A percentile compares a stretch with the other conserved stretches of the same genome.
These are phyloP conservation scores for Trametes coccinea DNA, from an alignment of 768 basidiomycete genomes.

Conservation along the genomic window DNA sequence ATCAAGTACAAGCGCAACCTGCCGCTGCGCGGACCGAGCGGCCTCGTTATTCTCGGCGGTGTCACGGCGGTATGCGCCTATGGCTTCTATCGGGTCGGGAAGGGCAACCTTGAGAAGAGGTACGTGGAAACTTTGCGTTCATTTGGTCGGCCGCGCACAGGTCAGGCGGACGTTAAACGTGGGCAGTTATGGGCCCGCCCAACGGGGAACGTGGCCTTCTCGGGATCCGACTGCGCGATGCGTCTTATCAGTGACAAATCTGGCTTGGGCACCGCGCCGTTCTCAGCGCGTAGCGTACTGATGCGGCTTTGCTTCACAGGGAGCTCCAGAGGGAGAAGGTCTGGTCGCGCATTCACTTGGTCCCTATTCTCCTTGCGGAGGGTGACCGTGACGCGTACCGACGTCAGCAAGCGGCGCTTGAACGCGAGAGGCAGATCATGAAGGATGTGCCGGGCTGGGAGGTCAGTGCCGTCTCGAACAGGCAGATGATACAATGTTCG, in stretches of 20 bases:
- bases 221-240: conserved; percentile 66
- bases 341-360: conserved; percentile 94
- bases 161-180: conserved; percentile 74
- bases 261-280: conserved; percentile 22
- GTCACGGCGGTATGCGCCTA: conserved; percentile 83
- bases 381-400: conserved; percentile 89
- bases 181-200: conserved; percentile 57
- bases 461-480: conserved; percentile 57
- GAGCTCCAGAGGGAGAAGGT: conserved; percentile 91
- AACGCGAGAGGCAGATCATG: conserved; percentile 89
- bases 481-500: conserved; percentile 15
- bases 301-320: conserved; percentile 52
- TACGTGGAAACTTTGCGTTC: conserved; percentile 44
- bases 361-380: conserved; percentile 90
- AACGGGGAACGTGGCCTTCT: conserved; percentile 64
- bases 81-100: conserved; percentile 90
- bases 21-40: conserved; percentile 84
- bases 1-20: conserved; percentile 96
- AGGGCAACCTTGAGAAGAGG: conserved; percentile 92
- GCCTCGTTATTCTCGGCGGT: conserved; percentile 81
- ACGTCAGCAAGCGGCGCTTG: conserved; percentile 73
- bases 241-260: conserved; percentile 44
- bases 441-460: conserved; percentile 92
- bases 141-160: conserved; percentile 20
- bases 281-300: conserved; percentile 40